These are phyloP conservation scores for Iris macrosiphon DNA, from an alignment of 106 monocot species.

Conservation along the genomic window DNA sequence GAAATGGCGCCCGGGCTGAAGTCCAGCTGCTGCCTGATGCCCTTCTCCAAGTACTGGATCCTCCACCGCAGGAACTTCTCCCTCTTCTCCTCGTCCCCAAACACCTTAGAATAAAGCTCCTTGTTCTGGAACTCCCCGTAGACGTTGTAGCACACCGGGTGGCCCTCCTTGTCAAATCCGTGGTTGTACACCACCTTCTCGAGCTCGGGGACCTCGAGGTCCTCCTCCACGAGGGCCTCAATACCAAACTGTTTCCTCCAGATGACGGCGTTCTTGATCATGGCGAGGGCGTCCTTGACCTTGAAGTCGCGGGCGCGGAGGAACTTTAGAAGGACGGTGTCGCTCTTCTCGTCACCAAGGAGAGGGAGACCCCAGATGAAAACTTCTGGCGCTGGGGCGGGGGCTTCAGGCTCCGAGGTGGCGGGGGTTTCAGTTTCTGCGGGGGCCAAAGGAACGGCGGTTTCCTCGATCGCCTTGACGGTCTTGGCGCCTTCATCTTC, in stretches of 20 bases:
- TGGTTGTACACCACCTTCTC: slow-evolving; percentile 23
- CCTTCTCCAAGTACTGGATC: slow-evolving; percentile 24
- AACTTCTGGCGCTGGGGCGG: slow-evolving; percentile 18
- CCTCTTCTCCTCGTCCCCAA: slow-evolving; percentile 22
- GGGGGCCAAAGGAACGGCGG: slow-evolving; percentile 13
- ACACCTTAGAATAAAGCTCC: slow-evolving; percentile 19
- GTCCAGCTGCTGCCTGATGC: slow-evolving; percentile 19
- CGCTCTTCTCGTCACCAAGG: slow-evolving; percentile 31
- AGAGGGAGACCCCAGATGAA: slow-evolving; percentile 30
- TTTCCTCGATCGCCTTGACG: slow-evolving; percentile 33
- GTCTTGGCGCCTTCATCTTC: slow-evolving; percentile 16
- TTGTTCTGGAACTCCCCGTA: slow-evolving; percentile 19
- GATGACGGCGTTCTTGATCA: slow-evolving; percentile 41
- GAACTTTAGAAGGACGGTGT: slow-evolving; percentile 28
- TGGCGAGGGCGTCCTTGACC: slow-evolving; percentile 33
- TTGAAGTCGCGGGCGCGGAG: slow-evolving; percentile 32
- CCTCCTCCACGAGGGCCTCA: slow-evolving; percentile 21
- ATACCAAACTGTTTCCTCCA: slow-evolving; percentile 50
- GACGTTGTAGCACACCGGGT: slow-evolving; percentile 25
- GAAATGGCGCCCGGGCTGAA: slow-evolving; percentile 14
- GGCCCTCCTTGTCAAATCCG: slow-evolving; percentile 16
- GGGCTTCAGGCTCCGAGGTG: background rate
- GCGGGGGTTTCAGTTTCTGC: slow-evolving; percentile 2
- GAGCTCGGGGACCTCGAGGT: slow-evolving; percentile 10
- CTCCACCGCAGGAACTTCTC: slow-evolving; percentile 21